Percentiles rank a stretch among this genome's conserved stretches.
Conservation (phyloP, 1,284 basidiomycete genomes). For the Puccinia coronata region DNA sequence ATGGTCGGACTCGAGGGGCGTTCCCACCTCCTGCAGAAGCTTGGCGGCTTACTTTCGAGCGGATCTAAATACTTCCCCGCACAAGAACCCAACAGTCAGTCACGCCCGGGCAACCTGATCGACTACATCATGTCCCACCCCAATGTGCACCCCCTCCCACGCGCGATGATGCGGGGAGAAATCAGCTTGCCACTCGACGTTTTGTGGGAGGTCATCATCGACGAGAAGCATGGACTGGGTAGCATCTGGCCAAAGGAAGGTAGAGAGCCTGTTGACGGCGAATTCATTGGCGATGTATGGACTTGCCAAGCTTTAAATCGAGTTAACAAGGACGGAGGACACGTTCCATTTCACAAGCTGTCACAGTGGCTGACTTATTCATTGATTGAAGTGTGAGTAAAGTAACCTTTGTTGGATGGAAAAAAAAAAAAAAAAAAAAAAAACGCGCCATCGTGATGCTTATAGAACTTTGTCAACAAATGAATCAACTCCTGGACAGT, state of each 20-base stretch:
- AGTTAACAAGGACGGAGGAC: constrained; percentile 64
- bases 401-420: constrained; percentile 64
- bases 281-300: constrained; percentile 87
- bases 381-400: constrained; percentile 55
- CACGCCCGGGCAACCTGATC: constrained; percentile 76
- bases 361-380: constrained; percentile 75
- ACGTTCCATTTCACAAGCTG: constrained; percentile 93
- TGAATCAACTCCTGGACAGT: constrained; percentile 52
- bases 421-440: constrained; percentile 69
- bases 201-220: constrained; percentile 80
- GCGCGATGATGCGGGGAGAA: constrained; percentile 64
- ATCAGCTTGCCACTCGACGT: constrained; percentile 58
- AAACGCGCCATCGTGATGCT: background rate
- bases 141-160: constrained; percentile 58
- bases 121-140: constrained; percentile 67
- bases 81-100: constrained; percentile 62
- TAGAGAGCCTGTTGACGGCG: constrained; percentile 62
- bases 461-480: background rate
- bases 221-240: constrained; percentile 66
- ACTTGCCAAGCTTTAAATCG: constrained; percentile 67
- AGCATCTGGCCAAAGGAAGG: constrained; percentile 77
- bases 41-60: constrained; percentile 70
- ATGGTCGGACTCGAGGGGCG: constrained; percentile 90
- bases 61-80: constrained; percentile 67
- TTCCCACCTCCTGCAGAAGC: constrained; percentile 71